Conservation (phyloP, 176 grass and related monocot species). For the Oryza brachyantha region DNA sequence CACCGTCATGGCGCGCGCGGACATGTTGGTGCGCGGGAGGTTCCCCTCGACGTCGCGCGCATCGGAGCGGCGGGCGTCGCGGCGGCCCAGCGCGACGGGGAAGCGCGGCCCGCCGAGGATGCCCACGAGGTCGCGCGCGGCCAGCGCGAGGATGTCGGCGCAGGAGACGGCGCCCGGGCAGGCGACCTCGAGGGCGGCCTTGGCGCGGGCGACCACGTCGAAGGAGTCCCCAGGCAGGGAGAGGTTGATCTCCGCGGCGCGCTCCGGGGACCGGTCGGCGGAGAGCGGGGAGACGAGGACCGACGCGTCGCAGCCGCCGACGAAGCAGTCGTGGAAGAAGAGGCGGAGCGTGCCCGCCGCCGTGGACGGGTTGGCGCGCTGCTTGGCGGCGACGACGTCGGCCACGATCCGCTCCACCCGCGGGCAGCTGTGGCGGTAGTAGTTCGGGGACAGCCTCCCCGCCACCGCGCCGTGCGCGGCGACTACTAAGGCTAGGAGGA, state of each 20-base stretch:
- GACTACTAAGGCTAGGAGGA: slow-evolving; percentile 24
- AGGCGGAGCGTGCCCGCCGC: slow-evolving; percentile 78
- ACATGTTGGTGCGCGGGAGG: slow-evolving; percentile 85
- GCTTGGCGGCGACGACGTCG: slow-evolving; percentile 59
- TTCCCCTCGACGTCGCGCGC: slow-evolving; percentile 42
- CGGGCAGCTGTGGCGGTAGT: slow-evolving; percentile 80
- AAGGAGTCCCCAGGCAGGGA: slow-evolving; percentile 89
- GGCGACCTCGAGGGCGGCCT: slow-evolving; percentile 56
- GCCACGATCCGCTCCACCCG: slow-evolving; percentile 59
- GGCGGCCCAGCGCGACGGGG: slow-evolving; percentile 58
- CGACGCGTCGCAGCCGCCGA: slow-evolving; percentile 82
- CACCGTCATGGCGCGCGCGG: slow-evolving; percentile 42
- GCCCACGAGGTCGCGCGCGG: slow-evolving; percentile 65
- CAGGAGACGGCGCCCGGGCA: slow-evolving; percentile 80
- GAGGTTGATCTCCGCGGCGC: slow-evolving; percentile 78
- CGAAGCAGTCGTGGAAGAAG: slow-evolving; percentile 99
- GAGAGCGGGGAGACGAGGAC: slow-evolving; percentile 59
- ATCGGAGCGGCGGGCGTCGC: slow-evolving; percentile 54
- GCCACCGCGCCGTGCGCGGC: neutral
- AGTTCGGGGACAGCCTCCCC: slow-evolving; percentile 39
- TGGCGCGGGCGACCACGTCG: slow-evolving; percentile 71
- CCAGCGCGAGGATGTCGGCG: slow-evolving; percentile 72
- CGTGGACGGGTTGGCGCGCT: slow-evolving; percentile 73
- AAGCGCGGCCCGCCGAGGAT: slow-evolving; percentile 67
- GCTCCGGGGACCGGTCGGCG: slow-evolving; percentile 30